phyloP scores from a whole-genome alignment of 345 rosid species.

The Mangifera indica region DNA sequence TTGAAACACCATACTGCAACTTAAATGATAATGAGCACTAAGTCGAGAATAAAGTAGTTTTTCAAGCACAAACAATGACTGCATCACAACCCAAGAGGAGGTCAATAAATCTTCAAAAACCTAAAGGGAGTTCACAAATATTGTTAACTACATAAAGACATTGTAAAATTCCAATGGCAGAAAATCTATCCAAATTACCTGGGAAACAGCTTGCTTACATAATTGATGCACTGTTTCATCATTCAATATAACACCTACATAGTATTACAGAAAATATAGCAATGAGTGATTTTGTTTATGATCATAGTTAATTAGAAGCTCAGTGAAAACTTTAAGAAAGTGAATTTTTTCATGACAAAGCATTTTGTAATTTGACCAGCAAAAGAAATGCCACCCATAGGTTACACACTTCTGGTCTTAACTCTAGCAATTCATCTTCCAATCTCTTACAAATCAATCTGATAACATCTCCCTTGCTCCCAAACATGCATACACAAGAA shows the following conservation, averaged over 20 bases:
- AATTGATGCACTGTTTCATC: slow-evolving; percentile 93
- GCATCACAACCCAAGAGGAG: background rate
- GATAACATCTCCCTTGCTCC: background rate
- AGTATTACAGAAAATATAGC: slow-evolving; percentile 3
- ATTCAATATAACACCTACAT: slow-evolving; percentile 81
- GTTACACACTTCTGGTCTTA: background rate
- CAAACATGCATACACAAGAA: background rate
- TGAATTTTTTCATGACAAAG: background rate
- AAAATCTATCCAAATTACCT: slow-evolving; percentile 41
- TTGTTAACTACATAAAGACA: background rate
- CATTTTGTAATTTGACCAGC: background rate
- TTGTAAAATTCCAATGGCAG: slow-evolving; percentile 1
- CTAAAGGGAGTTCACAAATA: background rate
- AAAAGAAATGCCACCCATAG: background rate
- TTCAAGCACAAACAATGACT: background rate
- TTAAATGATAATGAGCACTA: background rate
- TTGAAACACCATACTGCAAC: slow-evolving; percentile 7
- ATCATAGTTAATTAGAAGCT: background rate
- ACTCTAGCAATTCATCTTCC: background rate
- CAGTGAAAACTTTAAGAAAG: background rate
- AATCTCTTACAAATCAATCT: background rate
- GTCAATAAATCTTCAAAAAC: slow-evolving; percentile 3
- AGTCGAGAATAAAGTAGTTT: background rate
- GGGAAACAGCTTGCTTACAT: slow-evolving; percentile 87
- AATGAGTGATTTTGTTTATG: slow-evolving; percentile 14